Percentiles rank a stretch among this genome's conserved stretches.
phyloP scores from a whole-genome alignment of 495 filamentous ascomycete genomes.

The Penicillium maclennaniae region DNA sequence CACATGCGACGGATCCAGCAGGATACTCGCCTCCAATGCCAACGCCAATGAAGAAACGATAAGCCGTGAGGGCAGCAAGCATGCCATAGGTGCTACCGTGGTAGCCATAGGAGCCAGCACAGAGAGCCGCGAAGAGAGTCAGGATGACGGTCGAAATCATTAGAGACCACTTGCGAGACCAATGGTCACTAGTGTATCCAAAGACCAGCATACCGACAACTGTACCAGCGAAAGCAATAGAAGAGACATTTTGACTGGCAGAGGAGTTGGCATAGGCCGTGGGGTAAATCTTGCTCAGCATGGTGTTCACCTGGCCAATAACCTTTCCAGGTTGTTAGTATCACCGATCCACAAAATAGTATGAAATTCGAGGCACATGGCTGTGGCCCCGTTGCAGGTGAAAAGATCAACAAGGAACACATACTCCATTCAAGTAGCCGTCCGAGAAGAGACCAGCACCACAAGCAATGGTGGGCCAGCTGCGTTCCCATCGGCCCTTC shows the following conservation, averaged over 20 bases:
- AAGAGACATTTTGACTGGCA: slow-evolving; percentile 65
- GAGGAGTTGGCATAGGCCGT: slow-evolving; percentile 58
- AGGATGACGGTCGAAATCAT: slow-evolving; percentile 77
- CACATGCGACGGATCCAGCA: slow-evolving; percentile 77
- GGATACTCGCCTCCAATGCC: slow-evolving; percentile 78
- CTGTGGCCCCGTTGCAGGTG: background rate
- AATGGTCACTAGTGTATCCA: slow-evolving; percentile 77
- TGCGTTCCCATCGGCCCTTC: slow-evolving; percentile 56
- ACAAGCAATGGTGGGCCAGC: slow-evolving; percentile 71
- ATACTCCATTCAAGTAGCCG: slow-evolving; percentile 80
- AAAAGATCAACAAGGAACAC: slow-evolving; percentile 3
- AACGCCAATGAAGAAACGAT: slow-evolving; percentile 73
- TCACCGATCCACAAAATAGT: background rate
- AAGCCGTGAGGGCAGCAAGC: slow-evolving; percentile 79
- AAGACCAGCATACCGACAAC: slow-evolving; percentile 82
- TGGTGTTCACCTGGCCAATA: slow-evolving; percentile 77
- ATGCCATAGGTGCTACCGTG: slow-evolving; percentile 60
- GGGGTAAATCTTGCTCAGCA: slow-evolving; percentile 60
- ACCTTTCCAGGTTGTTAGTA: slow-evolving; percentile 46
- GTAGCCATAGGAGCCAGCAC: slow-evolving; percentile 68
- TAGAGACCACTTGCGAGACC: slow-evolving; percentile 77
- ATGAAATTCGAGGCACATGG: slow-evolving; percentile 1
- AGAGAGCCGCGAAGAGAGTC: slow-evolving; percentile 77
- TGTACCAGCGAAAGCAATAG: slow-evolving; percentile 85
- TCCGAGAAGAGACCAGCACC: slow-evolving; percentile 88